Conservation (phyloP, 2,329 filamentous ascomycete species). For the Cryoendolithus antarcticus region DNA sequence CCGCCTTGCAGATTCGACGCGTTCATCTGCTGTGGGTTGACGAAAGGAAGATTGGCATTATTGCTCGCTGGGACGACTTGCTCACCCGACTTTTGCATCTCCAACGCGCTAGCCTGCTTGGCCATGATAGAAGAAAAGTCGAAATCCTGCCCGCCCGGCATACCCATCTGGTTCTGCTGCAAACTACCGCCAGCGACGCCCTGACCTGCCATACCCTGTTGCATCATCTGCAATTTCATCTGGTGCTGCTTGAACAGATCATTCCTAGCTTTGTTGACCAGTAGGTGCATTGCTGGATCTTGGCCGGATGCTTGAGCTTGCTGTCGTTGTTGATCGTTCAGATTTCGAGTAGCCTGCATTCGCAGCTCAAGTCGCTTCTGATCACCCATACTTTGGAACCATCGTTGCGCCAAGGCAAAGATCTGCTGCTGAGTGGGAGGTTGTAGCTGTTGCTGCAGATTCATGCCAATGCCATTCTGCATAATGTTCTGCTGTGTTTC, state of each 20-base stretch:
- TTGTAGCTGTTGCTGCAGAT: neutral
- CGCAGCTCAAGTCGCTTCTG: conserved; percentile 13
- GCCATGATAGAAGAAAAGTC: conserved; percentile 45
- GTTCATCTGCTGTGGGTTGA: conserved; percentile 14
- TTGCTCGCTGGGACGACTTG: conserved; percentile 53
- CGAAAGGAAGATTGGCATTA: conserved; percentile 28
- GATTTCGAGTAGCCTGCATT: conserved; percentile 9
- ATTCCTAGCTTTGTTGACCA: conserved; percentile 10
- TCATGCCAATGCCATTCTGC: conserved; percentile 1
- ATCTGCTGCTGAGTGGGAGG: conserved; percentile 10
- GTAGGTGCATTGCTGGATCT: conserved; percentile 15
- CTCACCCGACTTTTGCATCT: conserved; percentile 48
- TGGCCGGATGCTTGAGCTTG: conserved; percentile 4
- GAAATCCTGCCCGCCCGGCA: conserved; percentile 18
- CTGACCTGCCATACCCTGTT: conserved; percentile 12
- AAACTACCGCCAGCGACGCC: conserved; percentile 1
- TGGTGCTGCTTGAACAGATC: conserved; percentile 3
- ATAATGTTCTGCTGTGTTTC: conserved; percentile 4
- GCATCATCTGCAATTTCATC: neutral
- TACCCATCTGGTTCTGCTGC: too few species aligned
- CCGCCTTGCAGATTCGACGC: conserved; percentile 9
- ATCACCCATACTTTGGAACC: conserved; percentile 14
- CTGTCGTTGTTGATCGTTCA: conserved; percentile 15
- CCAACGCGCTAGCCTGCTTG: conserved; percentile 50
- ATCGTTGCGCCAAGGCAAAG: conserved; percentile 8